phyloP scores from a whole-genome alignment of 2,329 filamentous ascomycete genomes.

The Pseudopithomyces maydicus region DNA sequence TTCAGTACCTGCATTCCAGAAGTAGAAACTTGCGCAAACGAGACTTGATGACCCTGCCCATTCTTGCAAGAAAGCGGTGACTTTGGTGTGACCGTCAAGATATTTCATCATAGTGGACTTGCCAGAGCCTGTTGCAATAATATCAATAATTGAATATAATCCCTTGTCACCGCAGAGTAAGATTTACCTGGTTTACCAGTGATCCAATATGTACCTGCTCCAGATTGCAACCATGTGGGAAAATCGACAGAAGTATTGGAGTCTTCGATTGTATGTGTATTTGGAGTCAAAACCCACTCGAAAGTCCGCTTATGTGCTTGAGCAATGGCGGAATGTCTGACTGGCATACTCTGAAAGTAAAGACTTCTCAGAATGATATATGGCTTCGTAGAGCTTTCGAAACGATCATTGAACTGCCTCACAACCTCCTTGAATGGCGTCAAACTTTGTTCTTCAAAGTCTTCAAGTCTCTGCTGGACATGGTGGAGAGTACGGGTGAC shows the following conservation, averaged over 20 bases:
- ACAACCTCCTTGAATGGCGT: too few species aligned
- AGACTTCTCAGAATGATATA: too few species aligned
- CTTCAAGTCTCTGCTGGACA: too few species aligned
- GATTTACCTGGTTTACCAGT: neutral
- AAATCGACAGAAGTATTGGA: neutral
- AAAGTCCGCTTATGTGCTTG: neutral
- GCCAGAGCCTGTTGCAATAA: too few species aligned
- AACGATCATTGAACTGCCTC: too few species aligned
- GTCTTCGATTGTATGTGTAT: neutral
- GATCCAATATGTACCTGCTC: neutral
- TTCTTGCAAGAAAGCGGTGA: neutral
- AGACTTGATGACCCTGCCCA: constrained; percentile 8
- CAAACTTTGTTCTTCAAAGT: too few species aligned
- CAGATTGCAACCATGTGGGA: neutral
- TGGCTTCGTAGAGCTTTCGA: too few species aligned
- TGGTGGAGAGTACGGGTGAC: too few species aligned
- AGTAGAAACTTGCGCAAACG: constrained; percentile 29
- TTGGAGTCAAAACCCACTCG: neutral
- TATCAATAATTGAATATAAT: too few species aligned
- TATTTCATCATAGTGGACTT: constrained; percentile 22
- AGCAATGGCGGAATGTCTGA: too few species aligned
- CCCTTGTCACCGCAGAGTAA: too few species aligned
- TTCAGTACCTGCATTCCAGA: constrained; percentile 7
- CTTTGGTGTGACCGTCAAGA: neutral
- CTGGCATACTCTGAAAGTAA: too few species aligned